phyloP scores from a whole-genome alignment of 352 stramenopile genomes.

The Globisporangium spinosum region DNA sequence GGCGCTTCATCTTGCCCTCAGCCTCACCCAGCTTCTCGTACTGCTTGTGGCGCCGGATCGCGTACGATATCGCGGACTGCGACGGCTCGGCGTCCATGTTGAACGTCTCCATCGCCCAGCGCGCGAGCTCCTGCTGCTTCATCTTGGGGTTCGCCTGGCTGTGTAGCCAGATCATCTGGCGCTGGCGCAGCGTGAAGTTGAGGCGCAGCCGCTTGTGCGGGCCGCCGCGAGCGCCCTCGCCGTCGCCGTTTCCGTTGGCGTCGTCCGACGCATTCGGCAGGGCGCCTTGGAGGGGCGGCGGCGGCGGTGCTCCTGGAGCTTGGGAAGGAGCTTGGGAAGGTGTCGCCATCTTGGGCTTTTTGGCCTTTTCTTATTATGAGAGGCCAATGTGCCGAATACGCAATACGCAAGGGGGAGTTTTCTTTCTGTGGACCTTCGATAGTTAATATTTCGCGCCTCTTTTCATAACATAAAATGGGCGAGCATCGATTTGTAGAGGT shows the following conservation, averaged over 20 bases:
- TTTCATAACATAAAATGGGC: background rate
- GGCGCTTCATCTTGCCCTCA: conserved; percentile 16
- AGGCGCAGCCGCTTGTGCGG: conserved; percentile 17
- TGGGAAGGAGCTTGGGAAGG: background rate
- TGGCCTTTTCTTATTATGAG: conserved; percentile 4
- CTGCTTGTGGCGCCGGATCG: conserved; percentile 17
- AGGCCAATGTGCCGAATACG: background rate
- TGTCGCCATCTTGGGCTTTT: background rate
- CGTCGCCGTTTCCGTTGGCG: no score
- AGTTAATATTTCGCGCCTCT: background rate
- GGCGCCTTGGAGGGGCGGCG: background rate
- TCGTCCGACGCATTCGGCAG: background rate
- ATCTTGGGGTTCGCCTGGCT: conserved; percentile 21
- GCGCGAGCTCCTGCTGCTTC: conserved; percentile 23
- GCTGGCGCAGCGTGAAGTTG: conserved; percentile 23
- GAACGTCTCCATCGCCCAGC: conserved; percentile 21
- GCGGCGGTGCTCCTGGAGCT: background rate
- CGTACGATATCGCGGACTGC: conserved; percentile 24
- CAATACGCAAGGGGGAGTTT: conserved; percentile 2
- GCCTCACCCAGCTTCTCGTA: conserved; percentile 17
- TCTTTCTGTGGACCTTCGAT: background rate
- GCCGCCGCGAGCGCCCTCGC: background rate
- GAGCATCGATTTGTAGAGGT: conserved; percentile 1
- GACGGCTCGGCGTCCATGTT: conserved; percentile 18
- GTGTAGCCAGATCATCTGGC: conserved; percentile 16